These are phyloP conservation scores for Diaporthe citrichinensis DNA, from an alignment of 2,329 filamentous ascomycete genomes.

Conservation along the genomic window DNA sequence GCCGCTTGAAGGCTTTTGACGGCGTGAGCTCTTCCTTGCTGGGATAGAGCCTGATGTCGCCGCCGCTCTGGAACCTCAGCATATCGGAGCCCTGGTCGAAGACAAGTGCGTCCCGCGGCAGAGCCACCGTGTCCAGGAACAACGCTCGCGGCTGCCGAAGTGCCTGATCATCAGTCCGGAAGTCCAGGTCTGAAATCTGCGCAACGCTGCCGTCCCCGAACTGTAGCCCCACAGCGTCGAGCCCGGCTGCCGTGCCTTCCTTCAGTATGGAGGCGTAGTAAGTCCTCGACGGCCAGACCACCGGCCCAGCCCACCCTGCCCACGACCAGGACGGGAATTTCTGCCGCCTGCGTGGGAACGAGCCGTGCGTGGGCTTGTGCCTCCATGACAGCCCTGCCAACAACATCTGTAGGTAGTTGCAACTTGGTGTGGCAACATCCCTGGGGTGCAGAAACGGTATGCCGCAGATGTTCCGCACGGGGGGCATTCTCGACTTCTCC, in stretches of 20 bases:
- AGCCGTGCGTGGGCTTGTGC: background rate
- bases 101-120: background rate
- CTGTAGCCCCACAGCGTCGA: background rate
- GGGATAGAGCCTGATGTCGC: background rate
- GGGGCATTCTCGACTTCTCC: background rate
- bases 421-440: background rate
- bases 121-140: background rate
- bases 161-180: background rate
- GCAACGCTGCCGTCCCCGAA: background rate
- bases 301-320: background rate
- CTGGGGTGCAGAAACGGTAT: constrained; percentile 5
- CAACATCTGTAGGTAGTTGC: background rate
- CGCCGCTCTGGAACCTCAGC: background rate
- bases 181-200: background rate
- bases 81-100: background rate
- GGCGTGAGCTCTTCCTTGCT: background rate
- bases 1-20: background rate
- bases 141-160: background rate
- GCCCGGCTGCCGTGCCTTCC: background rate
- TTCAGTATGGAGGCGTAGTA: background rate
- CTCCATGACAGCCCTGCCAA: background rate
- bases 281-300: background rate
- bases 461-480: background rate
- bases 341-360: background rate
- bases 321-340: background rate